These are phyloP conservation scores for Tylopilus subfusipes DNA, from an alignment of 768 basidiomycete genomes.

Conservation along the genomic window DNA sequence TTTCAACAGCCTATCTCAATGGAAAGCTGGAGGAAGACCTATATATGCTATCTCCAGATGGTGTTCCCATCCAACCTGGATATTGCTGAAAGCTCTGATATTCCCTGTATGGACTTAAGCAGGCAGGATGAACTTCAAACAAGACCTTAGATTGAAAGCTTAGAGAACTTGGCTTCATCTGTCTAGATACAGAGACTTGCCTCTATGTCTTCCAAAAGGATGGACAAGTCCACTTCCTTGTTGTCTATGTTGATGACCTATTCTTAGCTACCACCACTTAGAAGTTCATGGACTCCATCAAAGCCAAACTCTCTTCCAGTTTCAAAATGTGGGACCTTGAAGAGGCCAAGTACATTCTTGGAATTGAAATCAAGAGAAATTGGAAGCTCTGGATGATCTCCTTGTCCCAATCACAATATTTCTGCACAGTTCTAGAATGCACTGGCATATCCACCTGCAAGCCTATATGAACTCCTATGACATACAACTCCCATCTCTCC, in stretches of 20 bases:
- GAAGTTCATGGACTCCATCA: too few species aligned
- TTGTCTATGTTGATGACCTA: too few species aligned
- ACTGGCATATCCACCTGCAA: slow-evolving; percentile 2
- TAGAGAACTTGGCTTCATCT: not conserved
- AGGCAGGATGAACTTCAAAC: not conserved
- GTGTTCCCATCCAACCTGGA: not conserved
- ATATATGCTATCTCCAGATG: slow-evolving; percentile 6
- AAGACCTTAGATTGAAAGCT: not conserved
- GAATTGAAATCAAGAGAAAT: slow-evolving; percentile 31
- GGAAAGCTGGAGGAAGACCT: slow-evolving; percentile 25
- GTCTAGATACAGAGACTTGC: not conserved
- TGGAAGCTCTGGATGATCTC: slow-evolving; percentile 20
- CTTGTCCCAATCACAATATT: slow-evolving; percentile 25
- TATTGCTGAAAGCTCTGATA: not conserved
- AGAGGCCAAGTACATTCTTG: slow-evolving; percentile 26
- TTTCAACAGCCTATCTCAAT: slow-evolving; percentile 8
- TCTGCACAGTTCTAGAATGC: slow-evolving; percentile 8
- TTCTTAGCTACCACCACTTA: too few species aligned
- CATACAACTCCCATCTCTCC: not conserved
- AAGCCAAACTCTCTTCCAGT: too few species aligned
- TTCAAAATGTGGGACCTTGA: slow-evolving; percentile 7
- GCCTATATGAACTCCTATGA: slow-evolving; percentile 8
- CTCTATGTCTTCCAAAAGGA: not conserved
- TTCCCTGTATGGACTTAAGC: not conserved
- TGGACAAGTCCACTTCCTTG: too few species aligned